Base-by-base conservation (phyloP, 768 basidiomycete genomes). In the Tricholoma saponaceum region DNA sequence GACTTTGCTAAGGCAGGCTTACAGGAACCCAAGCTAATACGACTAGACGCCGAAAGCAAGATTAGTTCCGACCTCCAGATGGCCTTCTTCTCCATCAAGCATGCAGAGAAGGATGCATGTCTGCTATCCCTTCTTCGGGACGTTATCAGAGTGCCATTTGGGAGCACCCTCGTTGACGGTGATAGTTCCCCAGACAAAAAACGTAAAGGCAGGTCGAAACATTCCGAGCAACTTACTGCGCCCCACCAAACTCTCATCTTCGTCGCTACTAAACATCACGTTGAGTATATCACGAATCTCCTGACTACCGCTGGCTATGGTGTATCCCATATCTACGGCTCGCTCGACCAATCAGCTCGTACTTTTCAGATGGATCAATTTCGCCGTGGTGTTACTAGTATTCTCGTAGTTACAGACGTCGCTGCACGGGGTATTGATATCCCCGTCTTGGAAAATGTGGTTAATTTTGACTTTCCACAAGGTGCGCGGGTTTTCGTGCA, bases 1-100 rank as follows among this genome's bases (percentile, higher is more conserved):
- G 96, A 98, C 52, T 99, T 99, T 68, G 95, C 97, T n/a, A 97
- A 95, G 68, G 97, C 96, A 25, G 97, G 97, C 39, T 77, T 99
- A 18, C 84, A 87, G 61, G 87, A 95, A 64, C 97, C 97, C 9
- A 94, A 95, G 69, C 86, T 99, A 39, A 88, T 98, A 20, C 89
- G 97, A n/a, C 79, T 99, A 28, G 97, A 99, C 65, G 87, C 92
- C 4, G 97, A 99, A 69, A 89, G 89, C 69, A 98, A 97, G 74
- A 94, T 99, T 67, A 95, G 93, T 66, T 74, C 87, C 0, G 97
- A 98, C 69, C 83, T 99, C 39, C 86, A 86, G 62, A 92, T 97
- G 89, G 89, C 91, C 0, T 98, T 98, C 76, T 93, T 98, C 70
- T 87, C 86, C 13, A 84, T 97, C 37, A 96, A 95, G 68, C 86